Evolutionary conservation across 345 rosid genomes (phyloP).

Genomic region (Salix viminalis): DNA sequence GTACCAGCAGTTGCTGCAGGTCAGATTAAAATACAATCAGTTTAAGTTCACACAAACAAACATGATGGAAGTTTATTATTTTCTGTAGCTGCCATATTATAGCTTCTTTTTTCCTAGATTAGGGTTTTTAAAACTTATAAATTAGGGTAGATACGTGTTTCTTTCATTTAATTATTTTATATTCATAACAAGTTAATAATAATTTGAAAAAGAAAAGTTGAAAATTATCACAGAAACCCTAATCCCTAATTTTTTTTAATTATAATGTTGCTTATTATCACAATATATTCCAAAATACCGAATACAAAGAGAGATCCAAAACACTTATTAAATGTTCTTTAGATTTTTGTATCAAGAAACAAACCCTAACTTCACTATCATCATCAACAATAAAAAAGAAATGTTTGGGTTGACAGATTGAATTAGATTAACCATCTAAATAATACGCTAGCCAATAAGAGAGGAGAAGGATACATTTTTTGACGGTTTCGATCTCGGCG

Average conservation of each 20-base stretch:
- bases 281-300: neutral
- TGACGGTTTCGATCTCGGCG: conserved; percentile 29
- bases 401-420: neutral
- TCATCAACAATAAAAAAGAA: neutral
- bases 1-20: conserved; percentile 74
- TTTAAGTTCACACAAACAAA: neutral
- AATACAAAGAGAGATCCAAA: neutral
- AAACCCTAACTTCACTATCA: neutral
- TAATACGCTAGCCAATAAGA: too few species aligned
- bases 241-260: neutral
- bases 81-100: neutral
- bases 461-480: conserved; percentile 7
- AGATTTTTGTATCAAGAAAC: neutral
- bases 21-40: neutral
- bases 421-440: neutral
- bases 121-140: neutral
- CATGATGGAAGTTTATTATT: neutral
- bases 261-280: neutral
- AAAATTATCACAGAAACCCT: neutral
- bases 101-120: neutral
- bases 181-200: neutral
- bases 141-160: neutral
- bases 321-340: neutral
- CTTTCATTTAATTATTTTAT: neutral
- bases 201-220: neutral